Evolutionary conservation across 306 rosid species (phyloP).

Genomic region (Acacia acuminata): DNA sequence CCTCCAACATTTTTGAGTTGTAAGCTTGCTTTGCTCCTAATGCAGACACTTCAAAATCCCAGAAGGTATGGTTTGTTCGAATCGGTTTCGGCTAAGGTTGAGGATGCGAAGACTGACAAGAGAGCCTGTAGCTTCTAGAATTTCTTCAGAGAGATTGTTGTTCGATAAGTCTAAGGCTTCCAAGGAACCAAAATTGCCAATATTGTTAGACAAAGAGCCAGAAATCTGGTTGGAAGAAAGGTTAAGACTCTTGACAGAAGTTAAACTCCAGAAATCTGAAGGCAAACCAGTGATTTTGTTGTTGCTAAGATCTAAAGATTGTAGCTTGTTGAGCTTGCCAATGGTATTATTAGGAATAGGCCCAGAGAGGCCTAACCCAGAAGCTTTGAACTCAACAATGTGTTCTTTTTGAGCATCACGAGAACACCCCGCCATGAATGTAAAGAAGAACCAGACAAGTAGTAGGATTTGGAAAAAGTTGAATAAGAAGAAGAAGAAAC

Average conservation of each 20-base stretch:
- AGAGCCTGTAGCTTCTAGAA: conserved; percentile 73
- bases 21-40: no score
- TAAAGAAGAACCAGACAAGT: conserved; percentile 67
- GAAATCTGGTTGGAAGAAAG: conserved; percentile 77
- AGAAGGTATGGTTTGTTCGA: conserved; percentile 49
- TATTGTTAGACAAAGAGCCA: conserved; percentile 67
- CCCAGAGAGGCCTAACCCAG: conserved; percentile 74
- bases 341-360: conserved; percentile 77
- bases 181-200: conserved; percentile 83
- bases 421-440: conserved; percentile 83
- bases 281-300: conserved; percentile 74
- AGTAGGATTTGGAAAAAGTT: conserved; percentile 44
- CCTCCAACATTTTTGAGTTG: no score
- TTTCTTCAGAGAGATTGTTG: conserved; percentile 69
- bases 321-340: conserved; percentile 81
- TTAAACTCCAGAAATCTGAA: conserved; percentile 92
- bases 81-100: conserved; percentile 45
- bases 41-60: conserved; percentile 61
- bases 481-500: conserved; percentile 29
- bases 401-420: conserved; percentile 54
- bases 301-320: conserved; percentile 75
- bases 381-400: conserved; percentile 51
- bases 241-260: conserved; percentile 68
- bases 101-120: conserved; percentile 49
- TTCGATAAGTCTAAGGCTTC: conserved; percentile 70